Conservation (phyloP, 2,329 filamentous ascomycete species). For the Diaporthe ilicicola region DNA sequence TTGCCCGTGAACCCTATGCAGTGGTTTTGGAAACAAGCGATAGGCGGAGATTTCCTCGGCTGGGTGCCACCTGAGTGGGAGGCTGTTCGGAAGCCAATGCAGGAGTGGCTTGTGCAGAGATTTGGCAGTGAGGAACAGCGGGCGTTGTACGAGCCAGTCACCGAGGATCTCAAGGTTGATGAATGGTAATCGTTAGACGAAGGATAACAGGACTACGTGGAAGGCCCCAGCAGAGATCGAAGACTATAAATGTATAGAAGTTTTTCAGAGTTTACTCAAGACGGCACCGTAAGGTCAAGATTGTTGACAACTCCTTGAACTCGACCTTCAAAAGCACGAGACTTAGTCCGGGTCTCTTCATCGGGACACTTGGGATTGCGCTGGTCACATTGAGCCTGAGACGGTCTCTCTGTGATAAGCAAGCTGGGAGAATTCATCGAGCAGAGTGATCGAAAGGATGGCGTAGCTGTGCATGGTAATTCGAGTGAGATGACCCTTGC, state of each 20-base stretch:
- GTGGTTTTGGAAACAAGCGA: background rate
- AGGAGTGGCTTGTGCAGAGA: background rate
- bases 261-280: background rate
- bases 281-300: background rate
- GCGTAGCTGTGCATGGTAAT: too few species aligned
- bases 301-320: background rate
- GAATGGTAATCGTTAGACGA: background rate
- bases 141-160: background rate
- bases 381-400: too few species aligned
- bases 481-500: too few species aligned
- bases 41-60: background rate
- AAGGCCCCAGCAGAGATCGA: background rate
- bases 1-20: slow-evolving; percentile 1
- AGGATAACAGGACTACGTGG: background rate
- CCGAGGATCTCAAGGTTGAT: background rate
- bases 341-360: background rate
- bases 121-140: background rate
- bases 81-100: background rate
- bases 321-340: background rate
- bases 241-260: background rate
- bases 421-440: too few species aligned
- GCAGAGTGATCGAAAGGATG: too few species aligned
- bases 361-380: too few species aligned
- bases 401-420: too few species aligned
- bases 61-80: background rate